These are phyloP conservation scores for Cryptococcus amylolentus DNA, from an alignment of 1,284 basidiomycete genomes.

Conservation along the genomic window DNA sequence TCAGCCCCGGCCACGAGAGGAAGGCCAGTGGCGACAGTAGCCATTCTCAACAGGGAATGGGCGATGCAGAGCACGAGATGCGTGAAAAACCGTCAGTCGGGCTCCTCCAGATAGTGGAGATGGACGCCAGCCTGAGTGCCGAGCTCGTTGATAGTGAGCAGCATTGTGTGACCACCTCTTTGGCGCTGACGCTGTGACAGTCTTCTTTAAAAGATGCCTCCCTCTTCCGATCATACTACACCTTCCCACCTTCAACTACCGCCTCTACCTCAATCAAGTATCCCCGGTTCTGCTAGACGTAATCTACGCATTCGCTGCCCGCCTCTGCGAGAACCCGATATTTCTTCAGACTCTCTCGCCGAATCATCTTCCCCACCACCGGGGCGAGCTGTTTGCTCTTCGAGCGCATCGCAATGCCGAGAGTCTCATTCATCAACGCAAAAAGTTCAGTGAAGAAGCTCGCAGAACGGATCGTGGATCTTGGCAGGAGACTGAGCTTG, in stretches of 20 bases:
- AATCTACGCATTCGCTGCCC: conserved; percentile 50
- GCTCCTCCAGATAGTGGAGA: conserved; percentile 37
- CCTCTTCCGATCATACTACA: conserved; percentile 51
- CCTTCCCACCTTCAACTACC: conserved; percentile 50
- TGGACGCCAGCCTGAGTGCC: conserved; percentile 31
- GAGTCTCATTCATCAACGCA: conserved; percentile 30
- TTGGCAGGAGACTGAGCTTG: conserved; percentile 50
- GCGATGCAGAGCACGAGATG: conserved; percentile 5
- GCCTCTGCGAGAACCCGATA: conserved; percentile 42
- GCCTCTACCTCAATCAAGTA: conserved; percentile 47
- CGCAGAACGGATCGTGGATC: conserved; percentile 29
- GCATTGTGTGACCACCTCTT: background rate
- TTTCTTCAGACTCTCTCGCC: conserved; percentile 31
- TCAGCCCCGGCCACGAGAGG: conserved; percentile 2
- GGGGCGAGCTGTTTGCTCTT: conserved; percentile 43
- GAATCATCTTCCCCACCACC: conserved; percentile 30
- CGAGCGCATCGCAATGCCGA: conserved; percentile 38
- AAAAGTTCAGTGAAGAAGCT: conserved; percentile 31
- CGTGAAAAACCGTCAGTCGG: conserved; percentile 6
- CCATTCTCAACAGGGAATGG: conserved; percentile 16
- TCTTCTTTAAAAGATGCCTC: conserved; percentile 49
- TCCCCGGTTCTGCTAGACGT: conserved; percentile 50
- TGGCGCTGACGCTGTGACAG: conserved; percentile 12
- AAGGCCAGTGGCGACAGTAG: conserved; percentile 7
- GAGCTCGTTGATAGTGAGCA: conserved; percentile 44